Conservation (phyloP, 495 filamentous ascomycete genomes). For the Trichoderma reesei region DNA sequence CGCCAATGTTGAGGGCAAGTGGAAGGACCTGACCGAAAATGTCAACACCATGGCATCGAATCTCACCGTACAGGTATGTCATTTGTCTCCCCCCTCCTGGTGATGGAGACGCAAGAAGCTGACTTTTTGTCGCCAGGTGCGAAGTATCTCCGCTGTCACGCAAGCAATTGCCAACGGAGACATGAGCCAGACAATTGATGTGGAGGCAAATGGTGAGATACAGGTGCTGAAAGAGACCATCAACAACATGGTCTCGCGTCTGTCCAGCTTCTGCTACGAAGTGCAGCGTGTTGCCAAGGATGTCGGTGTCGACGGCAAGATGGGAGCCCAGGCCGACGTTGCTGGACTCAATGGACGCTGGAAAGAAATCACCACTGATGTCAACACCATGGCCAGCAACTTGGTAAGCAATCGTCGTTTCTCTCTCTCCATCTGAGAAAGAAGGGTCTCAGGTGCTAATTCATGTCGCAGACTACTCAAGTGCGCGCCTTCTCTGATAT, state of each 20-base stretch:
- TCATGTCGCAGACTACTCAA: constrained; percentile 60
- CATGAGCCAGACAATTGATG: constrained; percentile 92
- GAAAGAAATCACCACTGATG: constrained; percentile 97
- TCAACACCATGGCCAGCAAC: constrained; percentile 98
- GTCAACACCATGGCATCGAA: constrained; percentile 94
- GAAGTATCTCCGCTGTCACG: constrained; percentile 92
- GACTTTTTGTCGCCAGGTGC: constrained; percentile 40
- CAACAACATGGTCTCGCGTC: constrained; percentile 96
- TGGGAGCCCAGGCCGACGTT: constrained; percentile 96
- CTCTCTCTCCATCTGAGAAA: background rate
- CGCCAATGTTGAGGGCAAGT: constrained; percentile 96
- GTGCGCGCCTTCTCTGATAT: constrained; percentile 97
- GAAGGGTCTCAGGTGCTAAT: constrained; percentile 11
- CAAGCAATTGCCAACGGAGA: constrained; percentile 91
- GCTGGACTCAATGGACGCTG: constrained; percentile 88
- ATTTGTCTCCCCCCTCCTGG: background rate
- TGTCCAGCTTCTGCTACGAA: constrained; percentile 95
- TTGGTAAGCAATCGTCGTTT: constrained; percentile 37
- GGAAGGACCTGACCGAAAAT: constrained; percentile 97
- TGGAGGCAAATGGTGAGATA: constrained; percentile 92
- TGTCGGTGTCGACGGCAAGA: constrained; percentile 96
- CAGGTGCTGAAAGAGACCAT: constrained; percentile 91
- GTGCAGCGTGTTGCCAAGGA: constrained; percentile 94
- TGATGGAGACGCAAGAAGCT: background rate
- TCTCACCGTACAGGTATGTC: constrained; percentile 64